These are phyloP conservation scores for Metarhizium rileyi DNA, from an alignment of 2,329 filamentous ascomycete species.

Conservation along the genomic window DNA sequence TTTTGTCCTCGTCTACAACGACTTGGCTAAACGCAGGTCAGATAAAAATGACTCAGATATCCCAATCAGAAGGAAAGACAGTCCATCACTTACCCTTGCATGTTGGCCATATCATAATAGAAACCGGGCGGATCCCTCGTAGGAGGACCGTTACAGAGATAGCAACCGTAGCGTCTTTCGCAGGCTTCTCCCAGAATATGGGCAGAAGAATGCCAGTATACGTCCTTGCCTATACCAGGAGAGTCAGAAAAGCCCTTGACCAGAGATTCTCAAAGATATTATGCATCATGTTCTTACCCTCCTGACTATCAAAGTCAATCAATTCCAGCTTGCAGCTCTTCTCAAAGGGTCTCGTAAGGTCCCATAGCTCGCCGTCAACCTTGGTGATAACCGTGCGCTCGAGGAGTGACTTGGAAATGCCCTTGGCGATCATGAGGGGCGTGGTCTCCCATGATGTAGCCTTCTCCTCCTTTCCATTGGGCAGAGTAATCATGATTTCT, in stretches of 20 bases:
- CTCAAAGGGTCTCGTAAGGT: slow-evolving; percentile 84
- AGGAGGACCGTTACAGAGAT: slow-evolving; percentile 87
- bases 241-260: slow-evolving; percentile 6
- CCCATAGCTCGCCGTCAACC: slow-evolving; percentile 81
- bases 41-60: slow-evolving; percentile 2
- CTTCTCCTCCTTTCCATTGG: slow-evolving; percentile 58
- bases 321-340: slow-evolving; percentile 77
- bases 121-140: slow-evolving; percentile 70
- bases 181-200: slow-evolving; percentile 93
- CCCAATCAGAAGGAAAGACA: too few relatives aligned
- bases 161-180: slow-evolving; percentile 83
- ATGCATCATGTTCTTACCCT: slow-evolving; percentile 23
- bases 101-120: slow-evolving; percentile 40
- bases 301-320: slow-evolving; percentile 60
- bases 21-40: slow-evolving; percentile 47
- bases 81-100: background rate
- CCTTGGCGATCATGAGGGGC: slow-evolving; percentile 65
- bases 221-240: slow-evolving; percentile 54
- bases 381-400: slow-evolving; percentile 81
- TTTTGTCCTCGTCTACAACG: slow-evolving; percentile 73
- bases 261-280: too few relatives aligned
- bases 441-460: slow-evolving; percentile 81
- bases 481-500: slow-evolving; percentile 63
- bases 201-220: slow-evolving; percentile 96
- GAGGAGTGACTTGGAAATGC: slow-evolving; percentile 75